Base-by-base conservation (phyloP, 2,329 filamentous ascomycete species). In the Daldinia eschscholtzii region DNA sequence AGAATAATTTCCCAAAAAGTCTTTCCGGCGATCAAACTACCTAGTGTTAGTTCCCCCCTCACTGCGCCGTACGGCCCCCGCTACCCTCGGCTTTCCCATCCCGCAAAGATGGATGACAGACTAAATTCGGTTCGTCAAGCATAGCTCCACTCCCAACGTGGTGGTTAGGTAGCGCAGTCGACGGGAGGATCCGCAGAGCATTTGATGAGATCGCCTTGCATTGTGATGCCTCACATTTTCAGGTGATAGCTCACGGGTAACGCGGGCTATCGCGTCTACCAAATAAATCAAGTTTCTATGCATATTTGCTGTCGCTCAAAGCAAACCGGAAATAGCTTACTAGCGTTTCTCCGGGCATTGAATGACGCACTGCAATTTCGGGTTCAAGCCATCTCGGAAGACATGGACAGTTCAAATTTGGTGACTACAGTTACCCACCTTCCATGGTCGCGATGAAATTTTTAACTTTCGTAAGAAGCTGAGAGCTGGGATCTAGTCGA, bases 51-150 rank as follows among this genome's bases (percentile, higher is more conserved):
- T 53, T 48, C 61, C 64, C 68, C 68, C 68, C 68, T 68, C 68
- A 65, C 37, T 57, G 35, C 39, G 37, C 44, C 48, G 28, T 64
- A 57, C n/a, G n/a, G n/a, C 39, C 65, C 68, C 61, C 64, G 55
- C 64, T 37, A 39, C 60, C 12, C 46, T 70, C 68, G 68, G 68
- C 68, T 70, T 70, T 65, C 65, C 68, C 61, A 70, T 63, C 65
- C 61, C 57, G 68, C 64, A 57, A 60, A 26, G 39, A 64, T 46
- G 33, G 61, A 60, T 46, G 53, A 57, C 18, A 26, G 39, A 46
- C 52, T 42, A 26, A 44, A 60, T 64, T 41, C 39, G 42, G 61
- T 59, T 59, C 55, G 57, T 64, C 52, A 50, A 18, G 7, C 15
- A 41, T 12, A 46, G 48, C 55, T 55, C 56, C 67, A 55, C 57